Evolutionary conservation across 2,329 filamentous ascomycete species (phyloP).

Genomic region (Apiospora hydei): DNA sequence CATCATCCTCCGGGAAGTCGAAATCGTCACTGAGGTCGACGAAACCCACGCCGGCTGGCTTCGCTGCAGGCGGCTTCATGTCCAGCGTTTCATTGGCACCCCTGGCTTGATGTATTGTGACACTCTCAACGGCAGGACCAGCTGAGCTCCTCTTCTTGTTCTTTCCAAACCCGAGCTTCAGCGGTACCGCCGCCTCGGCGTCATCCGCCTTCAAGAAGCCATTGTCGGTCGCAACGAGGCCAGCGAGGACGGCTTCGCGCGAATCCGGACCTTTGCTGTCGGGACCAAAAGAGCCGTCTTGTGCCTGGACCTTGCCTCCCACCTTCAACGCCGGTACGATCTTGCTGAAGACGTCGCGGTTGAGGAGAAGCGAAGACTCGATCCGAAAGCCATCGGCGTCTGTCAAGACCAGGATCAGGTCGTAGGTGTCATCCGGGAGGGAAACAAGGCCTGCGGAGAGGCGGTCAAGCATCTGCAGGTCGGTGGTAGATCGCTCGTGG

Average conservation of each 20-base stretch:
- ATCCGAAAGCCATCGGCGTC: slow-evolving; percentile 73
- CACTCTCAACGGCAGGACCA: slow-evolving; percentile 41
- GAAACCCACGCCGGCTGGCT: slow-evolving; percentile 69
- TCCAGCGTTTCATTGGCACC: slow-evolving; percentile 45
- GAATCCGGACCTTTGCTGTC: slow-evolving; percentile 55
- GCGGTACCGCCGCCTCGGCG: slow-evolving; percentile 61
- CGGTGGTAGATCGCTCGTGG: slow-evolving; percentile 78
- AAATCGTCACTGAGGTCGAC: slow-evolving; percentile 73
- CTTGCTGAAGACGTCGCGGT: slow-evolving; percentile 70
- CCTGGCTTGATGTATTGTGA: slow-evolving; percentile 47
- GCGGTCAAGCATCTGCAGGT: slow-evolving; percentile 98
- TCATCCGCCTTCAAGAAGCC: slow-evolving; percentile 79
- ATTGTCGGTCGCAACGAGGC: slow-evolving; percentile 68
- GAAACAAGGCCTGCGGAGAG: slow-evolving; percentile 81
- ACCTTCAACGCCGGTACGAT: slow-evolving; percentile 75
- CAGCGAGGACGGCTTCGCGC: slow-evolving; percentile 85
- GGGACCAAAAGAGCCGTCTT: slow-evolving; percentile 68
- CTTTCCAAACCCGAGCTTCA: slow-evolving; percentile 68
- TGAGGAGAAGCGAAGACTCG: slow-evolving; percentile 71
- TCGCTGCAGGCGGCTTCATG: slow-evolving; percentile 46
- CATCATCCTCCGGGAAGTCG: slow-evolving; percentile 68
- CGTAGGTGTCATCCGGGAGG: slow-evolving; percentile 80
- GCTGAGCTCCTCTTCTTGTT: slow-evolving; percentile 61
- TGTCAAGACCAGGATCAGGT: slow-evolving; percentile 82
- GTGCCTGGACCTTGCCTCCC: slow-evolving; percentile 71